phyloP scores from a whole-genome alignment of 352 stramenopile genomes.

The Globisporangium okanoganense region DNA sequence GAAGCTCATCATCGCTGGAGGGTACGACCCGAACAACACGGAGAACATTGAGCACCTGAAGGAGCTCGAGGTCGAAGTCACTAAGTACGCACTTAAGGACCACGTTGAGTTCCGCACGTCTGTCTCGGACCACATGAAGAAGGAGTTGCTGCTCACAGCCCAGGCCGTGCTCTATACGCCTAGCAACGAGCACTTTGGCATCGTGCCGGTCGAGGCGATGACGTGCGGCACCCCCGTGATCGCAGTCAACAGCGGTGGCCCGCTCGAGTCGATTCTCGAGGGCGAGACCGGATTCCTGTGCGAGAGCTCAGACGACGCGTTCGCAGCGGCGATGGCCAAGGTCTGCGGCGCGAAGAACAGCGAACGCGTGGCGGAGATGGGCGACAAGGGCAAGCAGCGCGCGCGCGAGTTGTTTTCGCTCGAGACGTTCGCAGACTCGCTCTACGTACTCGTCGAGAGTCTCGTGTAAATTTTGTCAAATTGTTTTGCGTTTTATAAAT shows the following conservation, averaged over 20 bases:
- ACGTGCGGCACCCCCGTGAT: constrained; percentile 93
- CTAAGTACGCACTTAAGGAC: constrained; percentile 36
- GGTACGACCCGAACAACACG: constrained; percentile 93
- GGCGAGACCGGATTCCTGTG: constrained; percentile 84
- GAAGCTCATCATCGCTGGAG: constrained; percentile 92
- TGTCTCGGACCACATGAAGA: constrained; percentile 86
- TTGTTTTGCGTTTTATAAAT: not conserved
- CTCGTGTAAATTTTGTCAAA: constrained; percentile 20
- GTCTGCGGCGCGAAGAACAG: constrained; percentile 37
- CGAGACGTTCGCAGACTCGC: constrained; percentile 65
- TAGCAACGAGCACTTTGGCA: constrained; percentile 98
- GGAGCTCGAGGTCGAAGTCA: constrained; percentile 85
- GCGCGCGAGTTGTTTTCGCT: constrained; percentile 65
- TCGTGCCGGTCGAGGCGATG: constrained; percentile 99
- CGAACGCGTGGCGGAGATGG: constrained; percentile 36
- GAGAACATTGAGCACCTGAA: constrained; percentile 96
- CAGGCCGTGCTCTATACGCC: constrained; percentile 96
- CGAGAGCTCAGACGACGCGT: constrained; percentile 48
- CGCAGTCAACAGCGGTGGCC: constrained; percentile 93
- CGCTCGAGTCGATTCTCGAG: constrained; percentile 94
- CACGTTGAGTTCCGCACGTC: constrained; percentile 89
- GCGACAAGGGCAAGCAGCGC: constrained; percentile 40
- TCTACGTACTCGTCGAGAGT: constrained; percentile 43
- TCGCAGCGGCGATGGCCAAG: constrained; percentile 57
- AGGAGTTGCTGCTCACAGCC: constrained; percentile 79